phyloP scores from a whole-genome alignment of 106 monocot species.

The Gastrodia elata region DNA sequence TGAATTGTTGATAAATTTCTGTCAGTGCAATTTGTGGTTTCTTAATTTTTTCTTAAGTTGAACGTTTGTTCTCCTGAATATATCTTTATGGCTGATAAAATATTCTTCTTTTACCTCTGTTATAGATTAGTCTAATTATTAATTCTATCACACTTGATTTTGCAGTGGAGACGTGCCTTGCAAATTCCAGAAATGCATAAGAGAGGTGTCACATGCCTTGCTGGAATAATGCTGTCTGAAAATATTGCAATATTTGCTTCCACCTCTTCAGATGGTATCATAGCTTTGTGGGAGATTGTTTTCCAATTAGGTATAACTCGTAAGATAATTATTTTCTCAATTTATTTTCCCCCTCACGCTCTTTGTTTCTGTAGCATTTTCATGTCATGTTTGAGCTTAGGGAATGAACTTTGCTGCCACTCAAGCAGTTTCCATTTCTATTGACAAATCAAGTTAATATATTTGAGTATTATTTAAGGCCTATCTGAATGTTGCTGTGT shows the following conservation, averaged over 20 bases:
- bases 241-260: conserved; percentile 66
- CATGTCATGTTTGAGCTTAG: neutral
- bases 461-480: neutral
- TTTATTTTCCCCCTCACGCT: neutral
- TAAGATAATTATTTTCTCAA: conserved; percentile 19
- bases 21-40: neutral
- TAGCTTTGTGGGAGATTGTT: conserved; percentile 58
- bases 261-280: conserved; percentile 78
- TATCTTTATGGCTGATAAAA: neutral
- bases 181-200: conserved; percentile 70
- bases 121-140: conserved; percentile 1
- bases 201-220: conserved; percentile 89
- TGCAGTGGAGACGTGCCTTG: conserved; percentile 66
- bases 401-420: neutral
- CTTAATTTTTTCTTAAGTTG: neutral
- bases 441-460: neutral
- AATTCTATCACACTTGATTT: conserved; percentile 13
- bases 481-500: neutral
- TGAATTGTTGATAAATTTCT: neutral
- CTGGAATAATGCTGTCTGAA: conserved; percentile 56
- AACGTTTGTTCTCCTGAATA: neutral
- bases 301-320: conserved; percentile 33
- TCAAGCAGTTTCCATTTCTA: neutral
- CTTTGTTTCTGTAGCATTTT: neutral
- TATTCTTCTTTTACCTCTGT: neutral